Evolutionary conservation across 768 basidiomycete genomes (phyloP), one percentile per base, ranked within the genome.

Genomic region (Phylloporus scabripes): DNA sequence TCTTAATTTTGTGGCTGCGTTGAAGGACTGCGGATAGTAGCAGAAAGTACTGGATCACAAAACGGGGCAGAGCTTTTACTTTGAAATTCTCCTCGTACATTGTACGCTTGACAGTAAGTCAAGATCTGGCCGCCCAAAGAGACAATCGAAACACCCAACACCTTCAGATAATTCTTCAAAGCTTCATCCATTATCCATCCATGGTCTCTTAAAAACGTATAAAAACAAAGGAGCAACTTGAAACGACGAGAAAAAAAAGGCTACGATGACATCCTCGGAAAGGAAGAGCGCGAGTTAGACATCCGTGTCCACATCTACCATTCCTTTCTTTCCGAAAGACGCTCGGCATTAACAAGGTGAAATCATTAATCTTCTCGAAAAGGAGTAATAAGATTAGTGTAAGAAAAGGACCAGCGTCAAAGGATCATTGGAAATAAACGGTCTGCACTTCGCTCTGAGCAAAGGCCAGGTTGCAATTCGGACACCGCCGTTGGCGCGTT

Each of bases 401-500:
- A 11, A 7, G 18, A 37, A 37, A 37, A 6, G 18, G 17, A 21
- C 34, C 42, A 33, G 7, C 14, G 32, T 6, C 5, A n/a, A 14
- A 14, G 18, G 14, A 10, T 70, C 53, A 77, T 59, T 82, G 81
- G 65, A 85, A 81, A 58, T 73, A 83, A 28, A 85, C 62, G 10
- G 74, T 71, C 59, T 80, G 76, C n/a, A 92, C 89, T 54, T 98
- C 93, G 42, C 83, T 84, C 57, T 83, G 80, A 5, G 85, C 83
- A 70, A 98, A 98, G 1, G 77, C 67, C 28, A 86, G 60, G 53
- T 85, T 85, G 64, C 94, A 98, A 6, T 86, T 83, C 20, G 93
- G 93, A 69, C 94, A 98, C 66, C 94, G 94, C 23, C 94, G 84
- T 64, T 96, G 93, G 50, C 94, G 82, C 14, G 88, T 92, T 23